Conservation (phyloP, 2,329 filamentous ascomycete species). For the Xylaria sp. region DNA sequence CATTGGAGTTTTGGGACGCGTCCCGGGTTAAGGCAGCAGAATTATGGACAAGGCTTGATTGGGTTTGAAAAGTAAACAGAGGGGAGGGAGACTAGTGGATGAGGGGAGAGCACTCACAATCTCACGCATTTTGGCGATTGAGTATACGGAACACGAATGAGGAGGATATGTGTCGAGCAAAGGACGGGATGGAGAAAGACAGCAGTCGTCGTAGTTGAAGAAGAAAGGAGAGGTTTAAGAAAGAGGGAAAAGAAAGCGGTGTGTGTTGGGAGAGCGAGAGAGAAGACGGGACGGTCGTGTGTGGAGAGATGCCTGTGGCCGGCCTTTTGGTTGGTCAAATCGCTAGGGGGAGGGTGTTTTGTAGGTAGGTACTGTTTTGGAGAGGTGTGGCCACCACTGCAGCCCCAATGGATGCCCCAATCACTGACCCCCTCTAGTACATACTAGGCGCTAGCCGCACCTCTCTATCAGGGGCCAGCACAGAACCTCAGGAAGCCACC, state of each 20-base stretch:
- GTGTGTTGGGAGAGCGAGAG: slow-evolving; percentile 38
- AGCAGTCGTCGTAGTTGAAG: slow-evolving; percentile 32
- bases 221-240: slow-evolving; percentile 43
- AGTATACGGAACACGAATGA: slow-evolving; percentile 43
- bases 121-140: slow-evolving; percentile 74
- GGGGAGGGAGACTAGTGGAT: slow-evolving; percentile 24
- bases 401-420: slow-evolving; percentile 9
- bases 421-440: neutral
- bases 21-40: slow-evolving; percentile 38
- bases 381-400: slow-evolving; percentile 23
- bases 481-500: slow-evolving; percentile 28
- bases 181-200: slow-evolving; percentile 36
- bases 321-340: slow-evolving; percentile 32
- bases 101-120: slow-evolving; percentile 66
- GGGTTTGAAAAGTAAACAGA: slow-evolving; percentile 43
- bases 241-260: slow-evolving; percentile 39
- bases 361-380: slow-evolving; percentile 24
- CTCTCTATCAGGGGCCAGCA: slow-evolving; percentile 21
- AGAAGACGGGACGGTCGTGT: slow-evolving; percentile 40
- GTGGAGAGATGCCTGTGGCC: slow-evolving; percentile 33
- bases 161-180: slow-evolving; percentile 44
- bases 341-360: slow-evolving; percentile 18
- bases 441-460: neutral
- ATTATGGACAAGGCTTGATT: slow-evolving; percentile 26
- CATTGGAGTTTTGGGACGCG: slow-evolving; percentile 48